Conservation (phyloP, 2,329 filamentous ascomycete species). For the Verticillium isaacii region DNA sequence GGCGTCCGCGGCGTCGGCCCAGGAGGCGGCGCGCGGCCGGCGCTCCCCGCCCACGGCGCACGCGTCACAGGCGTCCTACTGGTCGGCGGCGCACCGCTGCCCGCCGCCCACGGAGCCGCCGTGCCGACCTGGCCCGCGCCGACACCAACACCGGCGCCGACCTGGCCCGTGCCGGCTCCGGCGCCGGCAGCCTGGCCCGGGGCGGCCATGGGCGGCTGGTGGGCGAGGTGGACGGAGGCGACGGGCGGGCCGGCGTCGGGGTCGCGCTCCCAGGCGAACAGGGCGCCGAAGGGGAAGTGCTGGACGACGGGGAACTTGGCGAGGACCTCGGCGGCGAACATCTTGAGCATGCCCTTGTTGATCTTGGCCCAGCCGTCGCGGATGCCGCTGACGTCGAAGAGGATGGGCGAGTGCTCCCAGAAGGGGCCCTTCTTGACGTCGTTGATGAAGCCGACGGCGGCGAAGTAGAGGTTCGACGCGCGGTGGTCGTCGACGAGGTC, state of each 20-base stretch:
- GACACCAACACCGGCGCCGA: background rate
- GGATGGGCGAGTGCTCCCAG: slow-evolving; percentile 88
- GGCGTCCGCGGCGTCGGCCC: slow-evolving; percentile 1
- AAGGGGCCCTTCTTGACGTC: slow-evolving; percentile 96
- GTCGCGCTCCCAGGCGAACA: slow-evolving; percentile 74
- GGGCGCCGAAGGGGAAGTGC: slow-evolving; percentile 78
- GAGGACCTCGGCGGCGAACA: slow-evolving; percentile 96
- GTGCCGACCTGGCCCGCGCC: slow-evolving; percentile 9
- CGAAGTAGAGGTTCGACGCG: slow-evolving; percentile 80
- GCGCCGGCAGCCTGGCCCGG: background rate
- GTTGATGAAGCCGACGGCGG: slow-evolving; percentile 93
- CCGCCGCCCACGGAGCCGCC: background rate
- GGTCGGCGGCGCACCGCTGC: background rate
- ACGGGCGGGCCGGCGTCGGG: slow-evolving; percentile 48
- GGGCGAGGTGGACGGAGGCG: slow-evolving; percentile 52
- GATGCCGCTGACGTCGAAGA: slow-evolving; percentile 92
- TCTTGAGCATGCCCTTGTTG: slow-evolving; percentile 98
- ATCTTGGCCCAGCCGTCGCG: slow-evolving; percentile 96
- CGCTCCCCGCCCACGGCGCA: slow-evolving; percentile 18
- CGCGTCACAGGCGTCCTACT: slow-evolving; percentile 23
- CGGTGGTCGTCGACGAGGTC: slow-evolving; percentile 62
- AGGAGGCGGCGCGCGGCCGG: slow-evolving; percentile 13
- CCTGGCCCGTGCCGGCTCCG: background rate
- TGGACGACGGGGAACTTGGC: slow-evolving; percentile 98
- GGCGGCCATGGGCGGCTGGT: slow-evolving; percentile 43